Conservation (phyloP, 768 basidiomycete species). For the Gautieria morchelliformis region DNA sequence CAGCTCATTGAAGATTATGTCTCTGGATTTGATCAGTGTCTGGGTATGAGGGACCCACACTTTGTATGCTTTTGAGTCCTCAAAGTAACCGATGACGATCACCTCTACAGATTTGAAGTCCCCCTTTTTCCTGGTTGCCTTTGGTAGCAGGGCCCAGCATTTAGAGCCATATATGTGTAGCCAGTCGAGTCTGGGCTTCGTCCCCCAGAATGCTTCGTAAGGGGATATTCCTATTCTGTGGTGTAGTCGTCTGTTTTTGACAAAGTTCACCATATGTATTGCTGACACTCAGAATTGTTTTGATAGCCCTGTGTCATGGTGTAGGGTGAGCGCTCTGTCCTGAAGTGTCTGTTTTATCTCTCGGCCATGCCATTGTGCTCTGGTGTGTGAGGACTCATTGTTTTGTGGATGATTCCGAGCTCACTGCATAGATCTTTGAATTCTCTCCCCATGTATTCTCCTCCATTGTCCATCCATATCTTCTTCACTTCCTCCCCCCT, state of each 20-base stretch:
- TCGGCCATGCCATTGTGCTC: no score
- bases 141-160: background rate
- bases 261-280: no score
- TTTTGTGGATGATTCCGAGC: no score
- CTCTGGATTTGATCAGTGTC: background rate
- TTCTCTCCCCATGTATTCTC: no score
- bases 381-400: no score
- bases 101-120: background rate
- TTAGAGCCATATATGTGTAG: background rate
- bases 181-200: constrained; percentile 13
- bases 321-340: constrained; percentile 16
- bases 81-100: background rate
- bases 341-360: no score
- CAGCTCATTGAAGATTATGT: background rate
- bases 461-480: no score
- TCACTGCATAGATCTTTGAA: no score
- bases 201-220: no score
- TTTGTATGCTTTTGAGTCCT: background rate
- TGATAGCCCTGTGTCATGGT: constrained; percentile 16
- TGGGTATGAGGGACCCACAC: background rate
- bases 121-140: background rate
- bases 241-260: no score
- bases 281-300: constrained; percentile 12
- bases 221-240: no score
- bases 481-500: no score